phyloP scores from a whole-genome alignment of 345 rosid genomes.

The Crucihimalaya himalaica region DNA sequence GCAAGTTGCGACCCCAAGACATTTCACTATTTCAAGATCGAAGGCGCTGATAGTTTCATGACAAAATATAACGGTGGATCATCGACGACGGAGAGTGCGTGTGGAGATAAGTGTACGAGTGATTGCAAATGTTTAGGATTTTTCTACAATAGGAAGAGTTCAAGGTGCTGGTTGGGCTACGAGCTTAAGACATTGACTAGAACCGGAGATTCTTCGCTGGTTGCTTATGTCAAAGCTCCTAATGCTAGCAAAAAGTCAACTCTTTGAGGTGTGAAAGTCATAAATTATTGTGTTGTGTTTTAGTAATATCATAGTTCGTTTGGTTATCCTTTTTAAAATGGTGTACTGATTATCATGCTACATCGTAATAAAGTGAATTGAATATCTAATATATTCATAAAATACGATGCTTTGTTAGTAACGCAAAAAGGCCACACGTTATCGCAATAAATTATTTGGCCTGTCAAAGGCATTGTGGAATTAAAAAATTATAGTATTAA shows the following conservation, averaged over 20 bases:
- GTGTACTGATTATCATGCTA: slow-evolving; percentile 28
- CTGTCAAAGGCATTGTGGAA: background rate
- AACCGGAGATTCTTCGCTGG: slow-evolving; percentile 28
- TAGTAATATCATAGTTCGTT: slow-evolving; percentile 11
- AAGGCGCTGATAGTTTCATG: slow-evolving; percentile 59
- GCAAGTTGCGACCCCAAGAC: slow-evolving; percentile 21
- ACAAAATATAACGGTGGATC: slow-evolving; percentile 49
- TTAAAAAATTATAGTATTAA: background rate
- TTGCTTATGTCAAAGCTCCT: slow-evolving; percentile 42
- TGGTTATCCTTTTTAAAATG: background rate
- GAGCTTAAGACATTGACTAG: slow-evolving; percentile 55
- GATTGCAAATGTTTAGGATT: slow-evolving; percentile 70
- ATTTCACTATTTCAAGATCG: slow-evolving; percentile 46
- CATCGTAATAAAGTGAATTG: slow-evolving; percentile 27
- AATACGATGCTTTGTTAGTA: background rate
- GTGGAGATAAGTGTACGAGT: slow-evolving; percentile 51
- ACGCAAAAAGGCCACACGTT: slow-evolving; percentile 10
- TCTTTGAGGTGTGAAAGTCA: slow-evolving; percentile 19
- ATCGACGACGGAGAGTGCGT: slow-evolving; percentile 43
- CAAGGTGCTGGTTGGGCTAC: slow-evolving; percentile 59
- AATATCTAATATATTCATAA: background rate
- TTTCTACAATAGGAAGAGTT: slow-evolving; percentile 49
- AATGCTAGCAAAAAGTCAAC: slow-evolving; percentile 20
- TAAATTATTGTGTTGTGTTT: background rate
- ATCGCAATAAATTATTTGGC: background rate